Evolutionary conservation across 2,329 filamentous ascomycete species (phyloP), one percentile per base, ranked within the genome.

Genomic region (Beauveria pseudobassiana): DNA sequence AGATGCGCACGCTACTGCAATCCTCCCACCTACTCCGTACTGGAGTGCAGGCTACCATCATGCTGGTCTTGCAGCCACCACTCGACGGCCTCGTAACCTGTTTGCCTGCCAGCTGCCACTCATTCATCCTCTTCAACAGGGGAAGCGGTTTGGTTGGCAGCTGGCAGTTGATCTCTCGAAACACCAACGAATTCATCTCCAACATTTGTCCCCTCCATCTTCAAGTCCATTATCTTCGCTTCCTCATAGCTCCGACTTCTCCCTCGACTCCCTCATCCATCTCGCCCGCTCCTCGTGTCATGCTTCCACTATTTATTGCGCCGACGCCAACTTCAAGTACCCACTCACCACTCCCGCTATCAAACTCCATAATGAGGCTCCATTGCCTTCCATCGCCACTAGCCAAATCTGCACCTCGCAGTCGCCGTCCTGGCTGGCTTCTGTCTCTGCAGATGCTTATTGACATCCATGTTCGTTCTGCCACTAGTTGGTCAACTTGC

Each of bases 361-460:
- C n/a, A 34, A 18, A 22, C 34, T 24, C 34, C 22, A 38, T 38
- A 38, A 38, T 9, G 30, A 38, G 34, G 34, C 34, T 38, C 34
- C 34, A 38, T 38, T 38, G 34, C 34, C 34, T 38, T 38, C 5
- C 5, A 54, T 55, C 52, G 38, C 52, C 38, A 43, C 52, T 55
- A 55, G 52, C 22, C 22, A 28, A 22, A 22, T 55, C 30, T 40
- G 38, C 52, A 28, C 12, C 52, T 55, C 42, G 38, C 38, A 38
- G 34, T 38, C 34, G 24, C 28, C 34, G 34, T 57, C 4, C 26
- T 18, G 18, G 26, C 43, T 30, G 6, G 28, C n/a, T 7, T 50
- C 34, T 51, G 46, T 30, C 28, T 26, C 56, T 59, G 28, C 34
- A 22, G 30, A 50, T 50, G 56, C 56, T 59, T 51, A 59, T 59